Evolutionary conservation across 1,284 basidiomycete species (phyloP).

Genomic region (Melampsora americana): DNA sequence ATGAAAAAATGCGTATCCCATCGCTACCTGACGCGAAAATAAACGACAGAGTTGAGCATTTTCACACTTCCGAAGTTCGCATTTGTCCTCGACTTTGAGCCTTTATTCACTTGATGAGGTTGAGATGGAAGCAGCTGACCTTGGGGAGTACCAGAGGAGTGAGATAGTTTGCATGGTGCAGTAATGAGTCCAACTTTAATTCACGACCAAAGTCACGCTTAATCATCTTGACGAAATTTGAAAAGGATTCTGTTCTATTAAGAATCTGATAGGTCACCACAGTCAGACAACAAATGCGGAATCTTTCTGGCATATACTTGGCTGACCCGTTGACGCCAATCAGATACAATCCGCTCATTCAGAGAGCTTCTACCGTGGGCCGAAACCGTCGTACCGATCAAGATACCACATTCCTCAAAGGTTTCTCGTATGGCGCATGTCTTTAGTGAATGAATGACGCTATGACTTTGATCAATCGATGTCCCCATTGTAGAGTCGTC

Average conservation of each 20-base stretch:
- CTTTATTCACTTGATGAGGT: slow-evolving; percentile 11
- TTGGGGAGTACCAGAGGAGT: not conserved
- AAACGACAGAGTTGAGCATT: slow-evolving; percentile 44
- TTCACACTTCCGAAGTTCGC: no score
- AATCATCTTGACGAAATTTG: not conserved
- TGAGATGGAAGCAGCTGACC: not conserved
- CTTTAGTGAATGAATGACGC: slow-evolving; percentile 29
- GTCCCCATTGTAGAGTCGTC: slow-evolving; percentile 11
- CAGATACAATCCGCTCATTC: slow-evolving; percentile 11
- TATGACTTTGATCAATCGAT: not conserved
- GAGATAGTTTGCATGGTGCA: slow-evolving; percentile 47
- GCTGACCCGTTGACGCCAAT: slow-evolving; percentile 39
- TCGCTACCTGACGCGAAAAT: slow-evolving; percentile 44
- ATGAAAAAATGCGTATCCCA: slow-evolving; percentile 52
- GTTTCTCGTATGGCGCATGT: slow-evolving; percentile 50
- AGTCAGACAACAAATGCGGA: slow-evolving; percentile 14
- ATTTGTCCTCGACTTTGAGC: no score
- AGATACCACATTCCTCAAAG: slow-evolving; percentile 50
- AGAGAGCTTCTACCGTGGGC: slow-evolving; percentile 23
- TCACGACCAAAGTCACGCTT: not conserved
- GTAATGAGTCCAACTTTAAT: slow-evolving; percentile 41
- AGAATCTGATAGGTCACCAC: slow-evolving; percentile 26
- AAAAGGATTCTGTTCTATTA: slow-evolving; percentile 3
- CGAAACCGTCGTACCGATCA: slow-evolving; percentile 32
- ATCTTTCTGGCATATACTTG: not conserved